A percentile compares a stretch with the other conserved stretches of the same genome.
phyloP scores from a whole-genome alignment of 805 yeast species.

The Wickerhamomyces hampshirensis region DNA sequence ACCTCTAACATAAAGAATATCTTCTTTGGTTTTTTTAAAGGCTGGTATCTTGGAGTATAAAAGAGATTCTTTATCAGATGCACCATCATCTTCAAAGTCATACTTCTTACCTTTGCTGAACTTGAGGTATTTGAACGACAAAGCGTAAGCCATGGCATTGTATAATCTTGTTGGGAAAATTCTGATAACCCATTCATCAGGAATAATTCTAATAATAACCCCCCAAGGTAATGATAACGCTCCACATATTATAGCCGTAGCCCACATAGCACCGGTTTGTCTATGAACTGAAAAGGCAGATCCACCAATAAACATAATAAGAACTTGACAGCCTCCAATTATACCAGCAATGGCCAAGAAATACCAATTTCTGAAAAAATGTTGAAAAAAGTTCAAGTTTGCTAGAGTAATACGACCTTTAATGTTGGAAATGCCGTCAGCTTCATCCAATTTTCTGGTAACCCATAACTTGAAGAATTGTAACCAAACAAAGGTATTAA shows the following conservation, averaged over 20 bases:
- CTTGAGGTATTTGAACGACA: constrained; percentile 19
- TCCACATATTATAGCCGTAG: constrained; percentile 78
- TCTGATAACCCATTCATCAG: constrained; percentile 68
- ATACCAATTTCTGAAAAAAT: constrained; percentile 76
- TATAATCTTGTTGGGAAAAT: constrained; percentile 55
- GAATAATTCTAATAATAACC: constrained; percentile 66
- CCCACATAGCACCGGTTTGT: constrained; percentile 89
- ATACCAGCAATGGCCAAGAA: constrained; percentile 67
- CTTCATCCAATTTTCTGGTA: constrained; percentile 87
- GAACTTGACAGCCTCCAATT: constrained; percentile 78
- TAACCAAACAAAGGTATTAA: constrained; percentile 96
- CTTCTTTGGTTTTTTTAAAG: constrained; percentile 28
- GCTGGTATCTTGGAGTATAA: constrained; percentile 28
- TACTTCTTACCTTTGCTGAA: constrained; percentile 11
- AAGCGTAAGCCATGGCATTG: constrained; percentile 11
- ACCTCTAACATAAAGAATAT: constrained; percentile 22
- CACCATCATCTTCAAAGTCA: constrained; percentile 4
- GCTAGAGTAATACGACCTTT: constrained; percentile 54
- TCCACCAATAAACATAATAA: constrained; percentile 97
- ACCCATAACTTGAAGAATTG: constrained; percentile 93
- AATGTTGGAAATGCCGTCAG: constrained; percentile 57
- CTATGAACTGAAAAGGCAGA: constrained; percentile 82
- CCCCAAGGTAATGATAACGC: constrained; percentile 79
- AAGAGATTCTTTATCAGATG: constrained; percentile 15
- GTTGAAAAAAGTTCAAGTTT: constrained; percentile 79